Base-by-base conservation (phyloP, 495 filamentous ascomycete species). In the Hyaloscypha bicolor region DNA sequence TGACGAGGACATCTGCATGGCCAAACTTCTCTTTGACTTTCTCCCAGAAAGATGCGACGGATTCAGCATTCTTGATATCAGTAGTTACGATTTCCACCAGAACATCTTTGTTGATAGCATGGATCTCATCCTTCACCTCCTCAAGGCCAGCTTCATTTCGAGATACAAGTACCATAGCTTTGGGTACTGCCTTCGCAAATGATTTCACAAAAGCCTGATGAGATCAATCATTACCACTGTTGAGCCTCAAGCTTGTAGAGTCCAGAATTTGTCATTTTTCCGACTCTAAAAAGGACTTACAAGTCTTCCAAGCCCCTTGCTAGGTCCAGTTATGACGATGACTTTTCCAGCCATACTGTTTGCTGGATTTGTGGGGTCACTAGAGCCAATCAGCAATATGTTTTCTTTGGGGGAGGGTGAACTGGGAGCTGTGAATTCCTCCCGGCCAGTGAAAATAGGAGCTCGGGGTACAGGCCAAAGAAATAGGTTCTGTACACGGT, bases 281-380 rank as follows among this genome's bases (percentile, higher is more conserved):
- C 32, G 12, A 32, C 14, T 32, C 14, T 14, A 3, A 21, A 39
- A 9, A 22, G 22, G 32, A 55, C 37, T 22, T 62, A 51, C 53
- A 31, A 16, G 32, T 19, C 31, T 71, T 51, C 81, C 82, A 55
- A 83, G 75, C 37, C 82, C 82, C 9, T 78, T 75, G 31, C 78
- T 75, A 2, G 81, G 78, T 3, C 83, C 83, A 11, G 81, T 82
- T 45, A 86, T 73, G 60, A 82, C 67, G 39, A 77, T 73, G 33
- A 79, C 74, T 55, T 80, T 81, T n/a, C 78, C 82, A 4, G 74
- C 69, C 8, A 78, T 75, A 6, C 72, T 73, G 4, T 78, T 65
- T 3, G 74, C 66, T 1, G 74, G 74, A 21, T 57, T 71, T 0
- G 68, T 67, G 1, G 81, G 79, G 61, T 82, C 74, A 39, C 25